These are phyloP conservation scores for Alternaria panax DNA, from an alignment of 2,329 filamentous ascomycete genomes.

Conservation along the genomic window DNA sequence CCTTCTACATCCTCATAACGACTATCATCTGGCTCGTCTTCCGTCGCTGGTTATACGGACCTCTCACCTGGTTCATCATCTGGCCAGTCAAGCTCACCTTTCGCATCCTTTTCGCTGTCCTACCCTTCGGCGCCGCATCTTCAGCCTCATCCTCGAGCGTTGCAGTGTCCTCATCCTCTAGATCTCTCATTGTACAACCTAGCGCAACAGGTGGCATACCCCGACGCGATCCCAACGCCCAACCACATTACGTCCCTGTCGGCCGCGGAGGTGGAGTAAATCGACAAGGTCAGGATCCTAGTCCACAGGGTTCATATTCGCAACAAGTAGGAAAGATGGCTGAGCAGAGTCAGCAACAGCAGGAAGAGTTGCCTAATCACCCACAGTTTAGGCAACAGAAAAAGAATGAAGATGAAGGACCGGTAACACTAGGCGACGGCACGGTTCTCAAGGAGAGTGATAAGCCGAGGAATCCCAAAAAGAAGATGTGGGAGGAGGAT, in stretches of 20 bases:
- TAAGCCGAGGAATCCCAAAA: slow-evolving; percentile 63
- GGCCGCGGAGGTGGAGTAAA: slow-evolving; percentile 60
- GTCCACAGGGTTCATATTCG: slow-evolving; percentile 45
- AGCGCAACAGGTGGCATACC: slow-evolving; percentile 52
- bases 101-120: slow-evolving; percentile 63
- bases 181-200: slow-evolving; percentile 54
- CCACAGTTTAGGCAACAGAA: slow-evolving; percentile 34
- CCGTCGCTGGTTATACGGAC: slow-evolving; percentile 84
- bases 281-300: slow-evolving; percentile 52
- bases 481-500: slow-evolving; percentile 66
- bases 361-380: slow-evolving; percentile 32
- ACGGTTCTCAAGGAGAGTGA: slow-evolving; percentile 53
- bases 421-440: slow-evolving; percentile 55
- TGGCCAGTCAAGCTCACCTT: slow-evolving; percentile 76
- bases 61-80: slow-evolving; percentile 87
- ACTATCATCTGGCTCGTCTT: slow-evolving; percentile 89
- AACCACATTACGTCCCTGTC: slow-evolving; percentile 53
- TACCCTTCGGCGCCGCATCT: slow-evolving; percentile 59
- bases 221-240: slow-evolving; percentile 39
- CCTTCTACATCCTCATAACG: slow-evolving; percentile 79
- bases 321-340: slow-evolving; percentile 40
- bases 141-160: slow-evolving; percentile 29
- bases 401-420: slow-evolving; percentile 38
- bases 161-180: slow-evolving; percentile 28
- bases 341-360: slow-evolving; percentile 30